A percentile compares a stretch with the other conserved stretches of the same genome.
phyloP scores from a whole-genome alignment of 2,329 filamentous ascomycete genomes.

The Aspergillus thermomutatus region DNA sequence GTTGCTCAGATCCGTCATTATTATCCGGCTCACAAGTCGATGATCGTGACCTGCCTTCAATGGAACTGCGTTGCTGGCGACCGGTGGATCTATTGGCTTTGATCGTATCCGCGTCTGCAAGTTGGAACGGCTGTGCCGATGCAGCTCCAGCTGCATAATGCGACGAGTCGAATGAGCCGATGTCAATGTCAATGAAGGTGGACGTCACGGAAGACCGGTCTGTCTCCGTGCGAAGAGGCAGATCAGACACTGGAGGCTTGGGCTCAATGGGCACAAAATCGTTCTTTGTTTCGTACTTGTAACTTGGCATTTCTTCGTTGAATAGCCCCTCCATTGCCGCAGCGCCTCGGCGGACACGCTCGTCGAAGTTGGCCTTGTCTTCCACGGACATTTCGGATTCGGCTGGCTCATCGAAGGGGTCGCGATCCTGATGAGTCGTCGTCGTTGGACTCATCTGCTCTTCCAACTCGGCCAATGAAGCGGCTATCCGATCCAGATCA shows the following conservation, averaged over 20 bases:
- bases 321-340: constrained; percentile 57
- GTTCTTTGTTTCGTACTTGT: constrained; percentile 55
- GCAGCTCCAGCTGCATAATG: constrained; percentile 53
- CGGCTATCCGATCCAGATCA: constrained; percentile 43
- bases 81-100: constrained; percentile 53
- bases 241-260: constrained; percentile 49
- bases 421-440: constrained; percentile 19
- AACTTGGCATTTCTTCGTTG: constrained; percentile 53
- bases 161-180: constrained; percentile 49
- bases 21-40: constrained; percentile 28
- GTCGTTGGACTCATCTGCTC: constrained; percentile 36
- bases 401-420: constrained; percentile 26
- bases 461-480: constrained; percentile 45
- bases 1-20: constrained; percentile 23
- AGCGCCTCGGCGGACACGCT: constrained; percentile 56
- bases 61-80: constrained; percentile 40
- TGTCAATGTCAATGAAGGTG: constrained; percentile 54
- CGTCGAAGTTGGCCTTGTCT: constrained; percentile 54
- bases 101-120: constrained; percentile 53
- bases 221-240: constrained; percentile 49
- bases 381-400: constrained; percentile 38
- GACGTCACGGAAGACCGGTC: constrained; percentile 48
- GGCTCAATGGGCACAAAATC: constrained; percentile 45
- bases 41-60: constrained; percentile 31
- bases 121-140: constrained; percentile 49